A percentile compares a stretch with the other conserved stretches of the same genome.
These are phyloP conservation scores for Pseudocercospora cruenta DNA, from an alignment of 2,329 filamentous ascomycete genomes.

Conservation along the genomic window DNA sequence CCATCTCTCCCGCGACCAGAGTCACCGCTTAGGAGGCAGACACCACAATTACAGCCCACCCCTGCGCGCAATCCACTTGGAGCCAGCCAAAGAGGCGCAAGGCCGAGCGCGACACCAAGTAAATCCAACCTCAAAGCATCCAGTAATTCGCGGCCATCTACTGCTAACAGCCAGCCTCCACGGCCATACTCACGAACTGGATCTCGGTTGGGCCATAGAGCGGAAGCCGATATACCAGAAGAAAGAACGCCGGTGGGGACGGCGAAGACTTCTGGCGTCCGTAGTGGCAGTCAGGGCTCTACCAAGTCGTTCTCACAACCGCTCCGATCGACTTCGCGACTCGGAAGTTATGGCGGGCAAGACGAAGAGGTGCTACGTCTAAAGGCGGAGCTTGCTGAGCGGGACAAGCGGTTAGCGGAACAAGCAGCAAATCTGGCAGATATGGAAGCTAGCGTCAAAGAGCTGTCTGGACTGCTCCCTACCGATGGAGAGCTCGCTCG, in stretches of 20 bases:
- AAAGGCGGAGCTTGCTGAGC: slow-evolving; percentile 74
- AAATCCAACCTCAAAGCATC: slow-evolving; percentile 47
- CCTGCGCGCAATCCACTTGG: slow-evolving; percentile 61
- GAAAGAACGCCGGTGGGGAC: slow-evolving; percentile 34
- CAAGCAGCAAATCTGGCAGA: slow-evolving; percentile 81
- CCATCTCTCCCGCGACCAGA: slow-evolving; percentile 85
- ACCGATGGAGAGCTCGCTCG: slow-evolving; percentile 44
- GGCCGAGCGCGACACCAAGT: slow-evolving; percentile 49
- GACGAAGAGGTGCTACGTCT: slow-evolving; percentile 70
- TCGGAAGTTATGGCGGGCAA: slow-evolving; percentile 33
- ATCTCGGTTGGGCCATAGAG: slow-evolving; percentile 50
- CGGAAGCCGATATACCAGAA: slow-evolving; percentile 45
- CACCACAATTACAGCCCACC: slow-evolving; percentile 59
- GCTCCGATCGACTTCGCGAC: slow-evolving; percentile 42
- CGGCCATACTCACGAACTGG: slow-evolving; percentile 53
- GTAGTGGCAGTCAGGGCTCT: slow-evolving; percentile 36
- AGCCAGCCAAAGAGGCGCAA: slow-evolving; percentile 53
- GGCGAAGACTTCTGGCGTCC: slow-evolving; percentile 49
- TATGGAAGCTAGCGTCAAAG: slow-evolving; percentile 86
- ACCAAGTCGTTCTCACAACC: slow-evolving; percentile 45
- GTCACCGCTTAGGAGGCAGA: slow-evolving; percentile 72
- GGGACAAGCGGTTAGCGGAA: slow-evolving; percentile 84
- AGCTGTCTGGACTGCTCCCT: slow-evolving; percentile 74
- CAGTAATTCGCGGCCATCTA: slow-evolving; percentile 54
- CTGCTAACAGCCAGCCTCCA: slow-evolving; percentile 38